Evolutionary conservation across 1,284 basidiomycete genomes (phyloP), one percentile per base, ranked within the genome.

Genomic region (Leccinum subspadiceum): DNA sequence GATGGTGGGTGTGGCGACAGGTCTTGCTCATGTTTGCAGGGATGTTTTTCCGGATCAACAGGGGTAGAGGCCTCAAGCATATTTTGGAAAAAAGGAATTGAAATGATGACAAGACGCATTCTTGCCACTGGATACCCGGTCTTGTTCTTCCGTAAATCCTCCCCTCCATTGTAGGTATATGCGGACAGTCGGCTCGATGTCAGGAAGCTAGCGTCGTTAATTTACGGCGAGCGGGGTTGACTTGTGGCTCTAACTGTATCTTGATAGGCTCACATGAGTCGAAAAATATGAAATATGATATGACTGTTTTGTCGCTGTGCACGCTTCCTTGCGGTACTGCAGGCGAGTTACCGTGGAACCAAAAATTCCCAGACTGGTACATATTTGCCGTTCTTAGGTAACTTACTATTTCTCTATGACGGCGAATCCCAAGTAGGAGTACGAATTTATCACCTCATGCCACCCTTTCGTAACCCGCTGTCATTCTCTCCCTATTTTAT

Each of bases 41-140:
- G 60, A 74, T 72, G 55, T 77, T 75, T 56, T 31, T 74, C 71
- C 75, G 71, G 54, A 65, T 76, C 26, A 67, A 64, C 48, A 59
- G 54, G n/a, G 50, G 57, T 9, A 50, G 17, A n/a, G 48, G 35
- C 17, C 35, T 60, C 24, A 54, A 17, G 15, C 33, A 50, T 7
- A 22, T n/a, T 3, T 37, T 41, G 4, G 24, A 9, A 22, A 55
- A 26, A 41, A 15, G 10, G 3, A 26, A 9, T 5, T 63, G 44
- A 59, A 31, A 5, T n/a, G 15, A 15, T 8, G 12, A 26, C n/a
- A 20, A 20, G 31, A 51, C 26, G 2, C 9, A 29, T 26, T 51
- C 26, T 26, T 26, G 7, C n/a, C n/a, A 4, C 17, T 46, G 10
- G 44, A 46, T 6, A 46, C 6, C 10, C 3, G 17, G 44, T 46